phyloP scores from a whole-genome alignment of 768 basidiomycete genomes.

The Amanita subjunquillea region DNA sequence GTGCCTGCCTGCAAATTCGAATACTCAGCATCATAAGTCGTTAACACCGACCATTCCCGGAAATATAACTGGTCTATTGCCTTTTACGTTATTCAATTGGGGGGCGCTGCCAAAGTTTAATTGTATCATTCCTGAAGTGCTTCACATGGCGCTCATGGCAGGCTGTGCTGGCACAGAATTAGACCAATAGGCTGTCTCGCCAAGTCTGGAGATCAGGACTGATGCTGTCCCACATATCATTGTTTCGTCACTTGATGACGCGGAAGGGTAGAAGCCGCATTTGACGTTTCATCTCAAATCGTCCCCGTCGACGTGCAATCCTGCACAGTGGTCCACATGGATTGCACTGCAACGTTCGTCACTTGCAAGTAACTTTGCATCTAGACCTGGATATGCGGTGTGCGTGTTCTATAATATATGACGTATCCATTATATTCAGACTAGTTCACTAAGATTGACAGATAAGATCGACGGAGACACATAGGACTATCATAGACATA shows the following conservation, averaged over 20 bases:
- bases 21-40: not conserved
- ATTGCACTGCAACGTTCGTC: too few species aligned
- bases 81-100: not conserved
- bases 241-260: not conserved
- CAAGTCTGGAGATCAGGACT: not conserved
- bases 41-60: not conserved
- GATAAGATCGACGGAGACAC: not conserved
- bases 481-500: not conserved
- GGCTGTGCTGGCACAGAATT: not conserved
- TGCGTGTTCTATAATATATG: too few species aligned
- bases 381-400: too few species aligned
- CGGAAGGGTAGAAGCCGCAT: not conserved
- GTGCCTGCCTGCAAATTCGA: not conserved
- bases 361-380: too few species aligned
- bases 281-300: not conserved
- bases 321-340: not conserved
- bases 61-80: not conserved
- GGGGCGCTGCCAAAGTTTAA: not conserved
- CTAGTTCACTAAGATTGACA: not conserved
- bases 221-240: not conserved
- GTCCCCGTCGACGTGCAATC: not conserved
- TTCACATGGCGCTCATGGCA: not conserved
- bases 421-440: too few species aligned
- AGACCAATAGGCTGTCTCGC: not conserved
- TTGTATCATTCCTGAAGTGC: not conserved